Evolutionary conservation across 139 green algal species (phyloP), one percentile per base, ranked within the genome.

Genomic region (Limnomonas spitsbergensis): DNA sequence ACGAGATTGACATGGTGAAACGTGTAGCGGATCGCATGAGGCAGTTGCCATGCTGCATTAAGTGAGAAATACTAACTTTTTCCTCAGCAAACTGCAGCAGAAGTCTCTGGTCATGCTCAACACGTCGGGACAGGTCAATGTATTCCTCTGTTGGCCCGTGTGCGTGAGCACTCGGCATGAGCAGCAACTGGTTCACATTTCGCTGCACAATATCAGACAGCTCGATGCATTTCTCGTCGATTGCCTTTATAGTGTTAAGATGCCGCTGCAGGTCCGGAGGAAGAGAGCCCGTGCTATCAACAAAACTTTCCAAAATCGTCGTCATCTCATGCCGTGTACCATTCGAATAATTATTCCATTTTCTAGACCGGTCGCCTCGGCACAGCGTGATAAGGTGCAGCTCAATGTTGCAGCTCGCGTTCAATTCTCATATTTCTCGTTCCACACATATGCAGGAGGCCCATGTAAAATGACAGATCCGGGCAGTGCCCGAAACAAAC

Each of bases 71-170:
- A 61, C 14, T 61, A 14, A 61, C 82, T 75, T 95, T 95, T 81
- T 97, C 93, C 66, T 96, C 92, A 2, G 83, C 82, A 73, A 91
- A 94, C 82, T 96, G 92, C 36, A 90, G 76, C 42, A 96, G 81
- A 76, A 91, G 81, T 0, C 75, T 76, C 81, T 95, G 91, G 32
- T 90, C 61, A 1, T 1, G 20, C 0, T 73, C 78, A 0, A 84
- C 56, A 2, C 40, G 42, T 3, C 2, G 47, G 35, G 47, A 42
- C 1, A 85, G 34, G 2, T 79, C 54, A 2, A 75, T 38, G 31
- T 88, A 83, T 68, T 85, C 77, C 0, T 74, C 66, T 14, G 3
- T 40, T 1, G 69, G 38, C 31, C 74, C 80, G 38, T 77, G 42
- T 27, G 47, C 68, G 53, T 81, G 56, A 14, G 52, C 9, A 0